Evolutionary conservation across 306 rosid species (phyloP).

Genomic region (Citrullus mucosospermus): DNA sequence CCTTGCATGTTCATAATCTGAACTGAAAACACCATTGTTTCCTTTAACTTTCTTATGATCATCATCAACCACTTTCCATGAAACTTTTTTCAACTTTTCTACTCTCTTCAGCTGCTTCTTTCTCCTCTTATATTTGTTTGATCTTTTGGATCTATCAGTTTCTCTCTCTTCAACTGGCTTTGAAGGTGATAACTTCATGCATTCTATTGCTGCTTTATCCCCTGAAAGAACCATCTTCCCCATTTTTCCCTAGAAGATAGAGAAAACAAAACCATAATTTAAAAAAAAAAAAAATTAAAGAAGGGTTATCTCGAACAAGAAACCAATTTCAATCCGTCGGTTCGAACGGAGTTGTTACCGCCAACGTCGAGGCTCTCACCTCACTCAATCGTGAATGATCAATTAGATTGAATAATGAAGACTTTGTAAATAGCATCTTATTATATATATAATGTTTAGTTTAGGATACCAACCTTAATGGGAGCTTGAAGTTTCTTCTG

Average conservation of each 20-base stretch:
- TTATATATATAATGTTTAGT: not conserved
- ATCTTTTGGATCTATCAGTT: not conserved
- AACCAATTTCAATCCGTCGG: not conserved
- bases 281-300: not conserved
- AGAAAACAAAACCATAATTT: not conserved
- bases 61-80: not conserved
- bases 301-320: not conserved
- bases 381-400: not conserved
- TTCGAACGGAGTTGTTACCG: not conserved
- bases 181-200: not conserved
- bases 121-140: not conserved
- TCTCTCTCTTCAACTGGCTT: not conserved
- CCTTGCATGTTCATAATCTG: constrained; percentile 2
- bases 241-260: not conserved
- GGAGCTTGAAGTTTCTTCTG: not conserved
- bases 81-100: not conserved
- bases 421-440: not conserved
- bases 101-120: not conserved
- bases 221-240: not conserved
- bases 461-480: constrained; percentile 1
- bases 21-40: not conserved
- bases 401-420: too few relatives aligned
- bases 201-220: not conserved
- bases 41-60: not conserved
- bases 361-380: not conserved